phyloP scores from a whole-genome alignment of 1,284 basidiomycete genomes.

The Sanguinoderma infundibulare region DNA sequence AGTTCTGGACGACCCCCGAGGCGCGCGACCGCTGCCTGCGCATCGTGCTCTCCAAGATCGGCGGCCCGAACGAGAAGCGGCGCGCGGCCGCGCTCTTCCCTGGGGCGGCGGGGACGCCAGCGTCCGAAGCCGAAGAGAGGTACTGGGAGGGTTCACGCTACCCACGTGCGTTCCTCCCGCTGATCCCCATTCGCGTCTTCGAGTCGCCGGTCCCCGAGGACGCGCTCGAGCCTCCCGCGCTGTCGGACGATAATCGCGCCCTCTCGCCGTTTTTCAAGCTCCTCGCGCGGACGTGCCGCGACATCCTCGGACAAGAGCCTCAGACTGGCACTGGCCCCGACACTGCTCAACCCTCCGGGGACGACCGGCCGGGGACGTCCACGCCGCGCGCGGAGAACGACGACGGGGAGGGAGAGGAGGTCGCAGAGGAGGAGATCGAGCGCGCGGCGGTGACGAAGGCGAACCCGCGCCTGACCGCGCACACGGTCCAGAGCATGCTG shows the following conservation, averaged over 20 bases:
- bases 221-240: neutral
- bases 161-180: constrained; percentile 49
- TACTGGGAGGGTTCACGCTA: constrained; percentile 75
- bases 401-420: constrained; percentile 10
- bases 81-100: constrained; percentile 63
- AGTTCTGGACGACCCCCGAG: constrained; percentile 82
- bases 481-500: constrained; percentile 72
- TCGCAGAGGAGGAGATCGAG: constrained; percentile 43
- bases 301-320: constrained; percentile 53
- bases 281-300: constrained; percentile 52
- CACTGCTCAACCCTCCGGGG: constrained; percentile 13
- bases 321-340: constrained; percentile 38
- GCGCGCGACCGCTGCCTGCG: constrained; percentile 69
- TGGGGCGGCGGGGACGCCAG: constrained; percentile 2
- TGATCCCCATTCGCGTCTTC: constrained; percentile 60
- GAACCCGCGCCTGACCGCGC: constrained; percentile 64
- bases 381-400: too few relatives aligned
- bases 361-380: neutral
- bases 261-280: constrained; percentile 45
- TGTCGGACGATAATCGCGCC: neutral
- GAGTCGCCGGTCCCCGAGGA: constrained; percentile 33
- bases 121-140: constrained; percentile 38
- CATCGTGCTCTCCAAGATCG: constrained; percentile 71
- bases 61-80: constrained; percentile 63
- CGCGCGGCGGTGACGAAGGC: constrained; percentile 57